Conservation (phyloP, 2,329 filamentous ascomycete species). For the Chaetomiaceae sp. region DNA sequence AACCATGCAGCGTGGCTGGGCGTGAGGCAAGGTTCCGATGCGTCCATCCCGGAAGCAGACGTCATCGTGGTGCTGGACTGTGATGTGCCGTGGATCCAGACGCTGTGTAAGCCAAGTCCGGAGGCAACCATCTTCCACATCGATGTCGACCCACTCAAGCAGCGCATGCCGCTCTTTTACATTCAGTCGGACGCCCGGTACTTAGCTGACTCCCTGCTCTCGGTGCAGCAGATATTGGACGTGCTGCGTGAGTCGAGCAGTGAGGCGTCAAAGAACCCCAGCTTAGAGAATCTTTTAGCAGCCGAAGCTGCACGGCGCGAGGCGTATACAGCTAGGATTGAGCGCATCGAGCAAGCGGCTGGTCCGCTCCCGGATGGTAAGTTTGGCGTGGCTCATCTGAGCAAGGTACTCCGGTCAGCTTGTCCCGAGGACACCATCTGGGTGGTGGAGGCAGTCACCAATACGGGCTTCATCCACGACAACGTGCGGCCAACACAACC, state of each 20-base stretch:
- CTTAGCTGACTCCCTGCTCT: conserved; percentile 56
- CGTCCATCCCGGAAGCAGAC: conserved; percentile 68
- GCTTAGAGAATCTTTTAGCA: conserved; percentile 42
- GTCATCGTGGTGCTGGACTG: conserved; percentile 81
- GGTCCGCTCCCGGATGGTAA: conserved; percentile 30
- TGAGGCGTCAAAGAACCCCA: conserved; percentile 10
- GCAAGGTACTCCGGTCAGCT: conserved; percentile 21
- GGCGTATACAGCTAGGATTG: neutral
- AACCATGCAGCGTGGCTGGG: conserved; percentile 64
- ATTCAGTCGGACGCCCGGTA: conserved; percentile 60
- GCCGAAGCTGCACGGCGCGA: conserved; percentile 43
- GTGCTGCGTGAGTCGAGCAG: conserved; percentile 47
- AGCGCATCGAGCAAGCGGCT: conserved; percentile 37
- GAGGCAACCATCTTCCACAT: conserved; percentile 57
- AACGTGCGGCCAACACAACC: conserved; percentile 56
- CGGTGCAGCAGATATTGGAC: conserved; percentile 61
- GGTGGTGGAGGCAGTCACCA: conserved; percentile 69
- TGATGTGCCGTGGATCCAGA: conserved; percentile 89
- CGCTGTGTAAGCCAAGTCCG: conserved; percentile 52
- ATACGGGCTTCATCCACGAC: conserved; percentile 59
- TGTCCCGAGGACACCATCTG: conserved; percentile 55
- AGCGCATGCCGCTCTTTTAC: conserved; percentile 69
- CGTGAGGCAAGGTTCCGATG: conserved; percentile 66
- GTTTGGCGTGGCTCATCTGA: conserved; percentile 6
- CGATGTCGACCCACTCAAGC: conserved; percentile 60